Conservation (phyloP, 345 rosid genomes). For the Gossypioides kirkii region DNA sequence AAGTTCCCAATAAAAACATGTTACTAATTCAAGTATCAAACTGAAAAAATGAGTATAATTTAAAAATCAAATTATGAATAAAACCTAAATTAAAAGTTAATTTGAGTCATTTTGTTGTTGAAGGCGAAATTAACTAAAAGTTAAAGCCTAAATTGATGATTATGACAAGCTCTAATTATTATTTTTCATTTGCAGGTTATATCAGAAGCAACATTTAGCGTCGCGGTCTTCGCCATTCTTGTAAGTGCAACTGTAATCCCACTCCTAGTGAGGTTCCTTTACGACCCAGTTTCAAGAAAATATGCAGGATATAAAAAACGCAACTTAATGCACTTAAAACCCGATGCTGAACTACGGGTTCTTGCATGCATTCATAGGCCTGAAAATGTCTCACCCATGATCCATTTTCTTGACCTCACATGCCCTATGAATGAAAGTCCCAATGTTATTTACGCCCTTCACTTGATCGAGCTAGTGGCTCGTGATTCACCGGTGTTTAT, state of each 20-base stretch:
- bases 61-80: no score
- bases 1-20: no score
- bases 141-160: no score
- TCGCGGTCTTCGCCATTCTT: not conserved
- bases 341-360: slow-evolving; percentile 23
- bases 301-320: slow-evolving; percentile 37
- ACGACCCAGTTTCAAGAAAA: slow-evolving; percentile 42
- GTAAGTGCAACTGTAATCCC: slow-evolving; percentile 31
- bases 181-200: slow-evolving; percentile 5
- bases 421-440: slow-evolving; percentile 16
- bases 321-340: slow-evolving; percentile 24
- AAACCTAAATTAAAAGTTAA: no score
- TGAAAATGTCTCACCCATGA: slow-evolving; percentile 23
- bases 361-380: slow-evolving; percentile 42
- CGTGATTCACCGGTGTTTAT: slow-evolving; percentile 28
- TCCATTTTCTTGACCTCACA: slow-evolving; percentile 13
- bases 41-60: no score
- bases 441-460: slow-evolving; percentile 22
- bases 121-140: no score
- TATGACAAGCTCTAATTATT: not conserved
- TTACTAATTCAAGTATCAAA: no score
- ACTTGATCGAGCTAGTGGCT: slow-evolving; percentile 22
- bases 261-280: slow-evolving; percentile 32
- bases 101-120: no score
- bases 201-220: not conserved